Evolutionary conservation across 768 basidiomycete species (phyloP).

Genomic region (Rhodotorula diobovata): DNA sequence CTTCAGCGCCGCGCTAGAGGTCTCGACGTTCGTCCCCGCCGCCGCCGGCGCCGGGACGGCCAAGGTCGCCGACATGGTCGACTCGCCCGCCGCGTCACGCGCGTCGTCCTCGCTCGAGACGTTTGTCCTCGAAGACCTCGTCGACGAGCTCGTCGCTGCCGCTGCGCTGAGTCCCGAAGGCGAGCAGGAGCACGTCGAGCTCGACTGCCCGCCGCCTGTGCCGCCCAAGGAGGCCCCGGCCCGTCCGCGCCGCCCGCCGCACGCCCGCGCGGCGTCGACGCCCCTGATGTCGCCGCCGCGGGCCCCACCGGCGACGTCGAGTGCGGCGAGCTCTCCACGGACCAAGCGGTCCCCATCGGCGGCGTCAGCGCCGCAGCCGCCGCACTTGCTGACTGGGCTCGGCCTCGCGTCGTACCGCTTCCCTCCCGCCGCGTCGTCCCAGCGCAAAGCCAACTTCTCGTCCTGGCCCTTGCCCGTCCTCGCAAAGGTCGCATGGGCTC

Average conservation of each 20-base stretch:
- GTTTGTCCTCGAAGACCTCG: slow-evolving; percentile 3
- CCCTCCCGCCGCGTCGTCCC: slow-evolving; percentile 1
- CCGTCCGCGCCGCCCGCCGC: neutral
- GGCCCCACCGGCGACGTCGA: too few relatives aligned
- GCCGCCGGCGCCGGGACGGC: too few relatives aligned
- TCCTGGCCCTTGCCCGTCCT: neutral
- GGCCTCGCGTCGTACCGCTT: neutral
- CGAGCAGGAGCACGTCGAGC: neutral
- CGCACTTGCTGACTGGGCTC: neutral
- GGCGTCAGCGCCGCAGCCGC: too few relatives aligned
- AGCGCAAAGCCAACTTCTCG: neutral
- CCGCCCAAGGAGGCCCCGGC: neutral
- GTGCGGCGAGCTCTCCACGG: too few relatives aligned
- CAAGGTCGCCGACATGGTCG: too few relatives aligned
- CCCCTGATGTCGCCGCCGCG: too few relatives aligned
- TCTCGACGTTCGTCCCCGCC: neutral
- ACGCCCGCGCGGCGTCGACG: too few relatives aligned
- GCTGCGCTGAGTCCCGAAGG: neutral
- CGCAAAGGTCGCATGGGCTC: neutral
- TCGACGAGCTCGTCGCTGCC: slow-evolving; percentile 5
- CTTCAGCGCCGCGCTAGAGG: neutral
- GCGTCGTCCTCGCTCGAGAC: neutral
- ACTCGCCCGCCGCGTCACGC: neutral
- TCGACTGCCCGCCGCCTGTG: neutral
- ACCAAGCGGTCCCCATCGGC: too few relatives aligned